Conservation (phyloP, 2,329 filamentous ascomycete genomes). For the Aureobasidium sp. region DNA sequence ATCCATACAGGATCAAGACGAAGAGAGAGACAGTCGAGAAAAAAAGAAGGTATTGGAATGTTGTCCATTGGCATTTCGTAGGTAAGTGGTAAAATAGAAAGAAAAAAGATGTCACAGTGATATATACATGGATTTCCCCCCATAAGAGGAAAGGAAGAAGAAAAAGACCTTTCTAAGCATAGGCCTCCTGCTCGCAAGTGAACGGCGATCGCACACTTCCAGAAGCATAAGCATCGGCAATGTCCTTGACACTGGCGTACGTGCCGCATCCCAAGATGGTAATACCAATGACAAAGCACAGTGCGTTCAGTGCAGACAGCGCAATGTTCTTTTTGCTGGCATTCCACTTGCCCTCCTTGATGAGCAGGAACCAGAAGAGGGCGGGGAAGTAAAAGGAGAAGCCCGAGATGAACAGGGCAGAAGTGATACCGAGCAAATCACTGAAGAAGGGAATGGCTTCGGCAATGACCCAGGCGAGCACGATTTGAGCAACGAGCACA, state of each 20-base stretch:
- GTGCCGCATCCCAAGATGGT: slow-evolving; percentile 32
- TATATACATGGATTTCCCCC: not conserved
- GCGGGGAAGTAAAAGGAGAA: slow-evolving; percentile 42
- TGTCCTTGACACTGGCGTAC: slow-evolving; percentile 38
- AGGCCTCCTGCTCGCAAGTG: slow-evolving; percentile 30
- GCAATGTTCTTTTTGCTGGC: slow-evolving; percentile 35
- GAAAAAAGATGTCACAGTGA: not conserved
- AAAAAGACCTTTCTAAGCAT: slow-evolving; percentile 19
- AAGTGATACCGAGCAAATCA: slow-evolving; percentile 58
- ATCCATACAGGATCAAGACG: not conserved
- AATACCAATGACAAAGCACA: slow-evolving; percentile 32
- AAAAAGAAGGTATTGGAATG: not conserved
- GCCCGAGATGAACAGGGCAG: slow-evolving; percentile 58
- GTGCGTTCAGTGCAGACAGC: slow-evolving; percentile 37
- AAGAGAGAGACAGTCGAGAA: not conserved
- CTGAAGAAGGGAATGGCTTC: slow-evolving; percentile 67
- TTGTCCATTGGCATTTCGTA: not conserved
- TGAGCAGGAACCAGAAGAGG: slow-evolving; percentile 36
- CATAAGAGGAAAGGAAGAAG: not conserved
- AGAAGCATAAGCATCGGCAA: slow-evolving; percentile 32
- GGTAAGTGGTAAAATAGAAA: not conserved
- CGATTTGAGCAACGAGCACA: slow-evolving; percentile 50
- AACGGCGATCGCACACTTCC: slow-evolving; percentile 34
- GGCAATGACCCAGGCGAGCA: slow-evolving; percentile 60
- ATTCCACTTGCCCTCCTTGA: slow-evolving; percentile 42